These are phyloP conservation scores for Nyssa sinensis DNA, from an alignment of 148 eudicot species.

Conservation along the genomic window DNA sequence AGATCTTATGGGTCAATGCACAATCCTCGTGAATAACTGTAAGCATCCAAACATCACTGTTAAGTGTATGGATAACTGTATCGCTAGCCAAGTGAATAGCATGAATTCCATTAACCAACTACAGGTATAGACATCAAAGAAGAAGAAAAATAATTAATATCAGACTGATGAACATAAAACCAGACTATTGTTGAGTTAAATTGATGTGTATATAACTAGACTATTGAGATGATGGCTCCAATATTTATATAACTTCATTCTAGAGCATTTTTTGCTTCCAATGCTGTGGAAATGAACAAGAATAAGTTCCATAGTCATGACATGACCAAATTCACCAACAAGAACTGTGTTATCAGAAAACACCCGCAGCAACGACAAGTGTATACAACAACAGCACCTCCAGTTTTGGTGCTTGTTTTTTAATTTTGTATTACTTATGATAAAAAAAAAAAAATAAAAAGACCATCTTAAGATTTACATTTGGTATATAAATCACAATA, in stretches of 20 bases:
- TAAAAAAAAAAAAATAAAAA: too few relatives aligned
- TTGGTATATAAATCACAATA: background rate
- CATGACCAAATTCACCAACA: background rate
- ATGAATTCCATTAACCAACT: background rate
- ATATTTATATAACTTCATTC: background rate
- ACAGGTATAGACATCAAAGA: background rate
- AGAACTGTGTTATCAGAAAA: background rate
- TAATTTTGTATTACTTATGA: too few relatives aligned
- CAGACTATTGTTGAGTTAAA: background rate
- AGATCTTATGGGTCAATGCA: background rate
- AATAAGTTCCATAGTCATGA: background rate
- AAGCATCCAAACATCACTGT: background rate
- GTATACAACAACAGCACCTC: too few relatives aligned
- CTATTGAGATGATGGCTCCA: background rate
- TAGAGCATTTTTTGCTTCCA: background rate
- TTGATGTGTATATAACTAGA: too few relatives aligned
- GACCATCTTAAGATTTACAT: too few relatives aligned
- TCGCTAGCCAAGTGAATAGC: background rate
- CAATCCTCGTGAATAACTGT: background rate
- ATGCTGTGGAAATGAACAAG: background rate
- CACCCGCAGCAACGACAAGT: too few relatives aligned
- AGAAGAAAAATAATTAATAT: background rate
- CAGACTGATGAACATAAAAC: background rate
- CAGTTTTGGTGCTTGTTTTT: too few relatives aligned
- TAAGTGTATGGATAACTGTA: background rate